A percentile compares a stretch with the other conserved stretches of the same genome.
Evolutionary conservation across 2,329 filamentous ascomycete genomes (phyloP).

Genomic region (Hypomyces perniciosus): DNA sequence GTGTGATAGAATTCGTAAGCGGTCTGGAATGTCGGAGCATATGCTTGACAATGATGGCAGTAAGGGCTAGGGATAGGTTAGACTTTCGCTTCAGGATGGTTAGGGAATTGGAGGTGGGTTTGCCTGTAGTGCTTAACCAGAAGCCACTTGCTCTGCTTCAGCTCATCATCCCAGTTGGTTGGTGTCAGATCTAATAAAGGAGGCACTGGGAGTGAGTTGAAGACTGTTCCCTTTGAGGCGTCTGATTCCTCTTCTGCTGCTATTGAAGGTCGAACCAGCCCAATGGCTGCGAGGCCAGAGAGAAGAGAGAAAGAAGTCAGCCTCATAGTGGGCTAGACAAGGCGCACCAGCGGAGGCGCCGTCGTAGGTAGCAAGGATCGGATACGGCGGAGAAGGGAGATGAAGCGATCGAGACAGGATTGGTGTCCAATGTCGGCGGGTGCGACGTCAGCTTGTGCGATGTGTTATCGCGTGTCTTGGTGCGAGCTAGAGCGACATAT

Average conservation of each 20-base stretch:
- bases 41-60: slow-evolving; percentile 67
- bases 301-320: slow-evolving; percentile 39
- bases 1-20: slow-evolving; percentile 94
- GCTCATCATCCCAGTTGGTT: slow-evolving; percentile 50
- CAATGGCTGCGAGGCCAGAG: slow-evolving; percentile 34
- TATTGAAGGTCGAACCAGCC: slow-evolving; percentile 11
- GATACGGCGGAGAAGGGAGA: neutral
- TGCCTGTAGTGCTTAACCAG: slow-evolving; percentile 65
- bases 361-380: neutral
- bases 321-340: slow-evolving; percentile 25
- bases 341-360: neutral
- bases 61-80: slow-evolving; percentile 42
- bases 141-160: slow-evolving; percentile 47
- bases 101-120: neutral
- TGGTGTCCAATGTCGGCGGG: neutral
- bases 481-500: neutral
- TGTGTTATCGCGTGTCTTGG: neutral
- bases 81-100: slow-evolving; percentile 16
- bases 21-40: slow-evolving; percentile 84
- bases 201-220: slow-evolving; percentile 63
- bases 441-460: neutral
- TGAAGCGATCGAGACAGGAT: neutral
- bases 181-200: slow-evolving; percentile 56
- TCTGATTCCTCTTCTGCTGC: slow-evolving; percentile 28
- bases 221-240: slow-evolving; percentile 45